These are phyloP conservation scores for Colletotrichum sp. DNA, from an alignment of 2,329 filamentous ascomycete species.

Conservation along the genomic window DNA sequence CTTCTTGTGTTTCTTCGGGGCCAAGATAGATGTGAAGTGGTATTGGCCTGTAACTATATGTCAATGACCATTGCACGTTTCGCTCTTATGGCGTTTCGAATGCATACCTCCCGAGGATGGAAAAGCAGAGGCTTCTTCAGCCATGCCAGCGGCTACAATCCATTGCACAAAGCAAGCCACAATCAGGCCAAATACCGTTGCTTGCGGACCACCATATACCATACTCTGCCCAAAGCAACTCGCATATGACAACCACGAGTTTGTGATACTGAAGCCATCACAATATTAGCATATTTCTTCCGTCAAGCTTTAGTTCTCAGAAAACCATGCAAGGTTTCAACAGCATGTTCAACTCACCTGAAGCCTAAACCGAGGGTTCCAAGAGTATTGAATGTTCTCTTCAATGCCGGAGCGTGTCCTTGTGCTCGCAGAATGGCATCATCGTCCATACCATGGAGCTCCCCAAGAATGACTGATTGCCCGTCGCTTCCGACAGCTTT, in stretches of 20 bases:
- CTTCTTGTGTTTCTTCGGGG: constrained; percentile 16
- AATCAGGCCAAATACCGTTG: constrained; percentile 21
- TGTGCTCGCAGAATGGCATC: constrained; percentile 23
- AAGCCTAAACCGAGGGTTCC: constrained; percentile 16
- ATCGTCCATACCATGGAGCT: not conserved
- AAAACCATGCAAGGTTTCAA: not conserved
- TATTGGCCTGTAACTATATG: constrained; percentile 19
- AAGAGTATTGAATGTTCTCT: constrained; percentile 18
- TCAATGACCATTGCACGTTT: not conserved
- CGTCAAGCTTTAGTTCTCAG: not conserved
- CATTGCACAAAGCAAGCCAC: constrained; percentile 24
- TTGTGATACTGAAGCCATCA: constrained; percentile 19
- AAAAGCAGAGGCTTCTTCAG: constrained; percentile 22
- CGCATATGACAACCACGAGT: constrained; percentile 20
- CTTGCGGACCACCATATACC: constrained; percentile 21
- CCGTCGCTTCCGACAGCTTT: not conserved
- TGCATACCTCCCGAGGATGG: constrained; percentile 9
- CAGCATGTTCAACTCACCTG: not conserved
- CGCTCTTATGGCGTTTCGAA: not conserved
- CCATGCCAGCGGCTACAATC: constrained; percentile 21
- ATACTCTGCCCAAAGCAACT: constrained; percentile 23
- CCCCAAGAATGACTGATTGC: not conserved
- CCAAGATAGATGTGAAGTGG: constrained; percentile 23
- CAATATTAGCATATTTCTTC: not conserved
- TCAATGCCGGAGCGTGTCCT: constrained; percentile 19